Base-by-base conservation (phyloP, 1,284 basidiomycete species). In the Meira nashicola region DNA sequence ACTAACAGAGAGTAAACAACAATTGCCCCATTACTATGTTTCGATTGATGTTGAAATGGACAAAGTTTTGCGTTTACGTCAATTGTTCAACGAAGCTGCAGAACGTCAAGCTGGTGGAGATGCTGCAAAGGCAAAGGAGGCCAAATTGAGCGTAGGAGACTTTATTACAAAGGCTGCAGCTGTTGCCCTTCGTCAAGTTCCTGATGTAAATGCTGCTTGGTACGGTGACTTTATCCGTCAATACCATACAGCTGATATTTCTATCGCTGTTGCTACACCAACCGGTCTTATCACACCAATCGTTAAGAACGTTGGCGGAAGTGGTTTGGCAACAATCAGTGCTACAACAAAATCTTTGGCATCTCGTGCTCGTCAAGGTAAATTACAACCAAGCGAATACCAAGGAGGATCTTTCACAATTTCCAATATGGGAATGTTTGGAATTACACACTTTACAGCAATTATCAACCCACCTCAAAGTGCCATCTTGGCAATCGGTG, bases 401-500 rank as follows among this genome's bases (percentile, higher is more conserved):
- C 74, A 92, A 88, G 95, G 95, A 66, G 95, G 95, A 58, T 89
- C 92, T 11, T 98, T 99, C 83, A 98, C 95, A 57, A 92, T 99
- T 79, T 98, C 95, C 68, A 99, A 99, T 83, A 85, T 99, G 69
- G 95, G 95, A 81, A 98, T 98, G 95, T 95, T 85, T 78, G 94
- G 91, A 70, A 74, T 79, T 57, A 86, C 86, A 59, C 87, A 95
- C 81, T 99, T 99, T 81, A 97, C 93, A 19, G 95, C 95, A 54
- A 98, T 99, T 82, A 96, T 99, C 85, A 99, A 99, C 85, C 86
- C 90, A 17, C 95, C 95, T 39, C 95, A 98, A 81, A 90, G 90
- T 63, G 96, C 92, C 81, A 99, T 98, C 77, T 87, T 99, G 60
- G 95, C 95, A 57, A 86, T 98, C 67, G 93, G 95, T 46, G 84